Evolutionary conservation across 352 stramenopile genomes (phyloP), one percentile per base, ranked within the genome.

Genomic region (Phytophthora capsici): DNA sequence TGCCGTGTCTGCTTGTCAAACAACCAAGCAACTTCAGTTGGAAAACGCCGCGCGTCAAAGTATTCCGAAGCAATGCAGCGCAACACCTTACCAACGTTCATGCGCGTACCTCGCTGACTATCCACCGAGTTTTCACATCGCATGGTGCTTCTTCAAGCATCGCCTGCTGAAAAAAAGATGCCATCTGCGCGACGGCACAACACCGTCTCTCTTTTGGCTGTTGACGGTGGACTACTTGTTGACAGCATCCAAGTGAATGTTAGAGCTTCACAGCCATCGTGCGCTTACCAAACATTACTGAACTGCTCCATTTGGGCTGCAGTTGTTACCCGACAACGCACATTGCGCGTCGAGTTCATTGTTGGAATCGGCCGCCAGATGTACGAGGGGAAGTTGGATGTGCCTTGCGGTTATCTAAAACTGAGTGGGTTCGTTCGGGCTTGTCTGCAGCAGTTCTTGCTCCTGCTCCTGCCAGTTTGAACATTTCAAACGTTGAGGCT

Each of bases 131-230:
- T 60, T 62, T 61, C 45, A 52, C 53, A 69, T 58, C 53, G 28
- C 38, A 32, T 26, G 36, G 40, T 47, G 34, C 19, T 57, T 55
- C 44, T 57, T 63, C 34, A 68, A 68, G 44, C 36, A 48, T 43
- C 26, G 34, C 63, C 37, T 63, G 63, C 49, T 67, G 63, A 71
- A 67, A 66, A n/a, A 65, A 62, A 53, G 26, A 51, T 37, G 48
- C 34, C 48, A 63, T 56, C 45, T 67, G 49, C 32, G 37, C 61
- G 36, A 68, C 17, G 22, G 17, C 36, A 65, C 57, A 44, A 63
- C 53, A 50, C 57, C 44, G 37, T 45, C 63, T 68, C 57, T 71
- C 61, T 58, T 14, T 44, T 52, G 25, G 19, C 51, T 46, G 53
- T 52, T 62, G 43, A 51, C 52, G 51, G 25, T 49, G 22, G 13